Conservation (phyloP, 441 rosid species). For the Bruguiera hainesii region DNA sequence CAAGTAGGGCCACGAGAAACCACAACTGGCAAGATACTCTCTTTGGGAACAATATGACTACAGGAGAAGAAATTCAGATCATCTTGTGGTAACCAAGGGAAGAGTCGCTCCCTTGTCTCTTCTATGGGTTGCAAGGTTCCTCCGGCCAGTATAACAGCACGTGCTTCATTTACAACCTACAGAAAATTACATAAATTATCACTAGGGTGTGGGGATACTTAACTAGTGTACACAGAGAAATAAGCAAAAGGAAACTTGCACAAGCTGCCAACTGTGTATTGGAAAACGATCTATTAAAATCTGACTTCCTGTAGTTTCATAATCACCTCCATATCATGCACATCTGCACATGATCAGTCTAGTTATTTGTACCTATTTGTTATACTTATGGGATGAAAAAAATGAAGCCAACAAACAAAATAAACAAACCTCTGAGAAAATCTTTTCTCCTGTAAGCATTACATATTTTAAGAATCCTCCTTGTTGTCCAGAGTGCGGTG, state of each 20-base stretch:
- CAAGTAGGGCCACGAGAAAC: slow-evolving; percentile 88
- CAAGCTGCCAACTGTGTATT: too few species aligned
- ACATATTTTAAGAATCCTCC: slow-evolving; percentile 78
- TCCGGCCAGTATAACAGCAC: slow-evolving; percentile 84
- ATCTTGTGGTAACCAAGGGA: slow-evolving; percentile 70
- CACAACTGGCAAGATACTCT: slow-evolving; percentile 78
- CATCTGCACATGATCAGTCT: background rate
- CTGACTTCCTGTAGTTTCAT: too few species aligned
- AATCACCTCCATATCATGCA: too few species aligned
- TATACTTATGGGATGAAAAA: background rate
- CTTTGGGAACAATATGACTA: slow-evolving; percentile 81
- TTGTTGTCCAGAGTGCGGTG: slow-evolving; percentile 41
- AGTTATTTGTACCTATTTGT: background rate
- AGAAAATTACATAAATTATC: slow-evolving; percentile 17
- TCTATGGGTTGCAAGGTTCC: slow-evolving; percentile 98
- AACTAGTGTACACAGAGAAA: background rate
- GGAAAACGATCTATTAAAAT: too few species aligned
- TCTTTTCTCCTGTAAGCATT: slow-evolving; percentile 88
- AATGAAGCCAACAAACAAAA: slow-evolving; percentile 11
- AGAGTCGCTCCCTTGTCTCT: slow-evolving; percentile 92
- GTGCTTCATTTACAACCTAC: slow-evolving; percentile 85
- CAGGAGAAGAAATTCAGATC: slow-evolving; percentile 86
- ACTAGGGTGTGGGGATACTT: background rate
- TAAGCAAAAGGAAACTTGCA: too few species aligned
- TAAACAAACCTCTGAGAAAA: slow-evolving; percentile 77